Conservation (phyloP, 129 eudicot genomes). For the Apium graveolens region DNA sequence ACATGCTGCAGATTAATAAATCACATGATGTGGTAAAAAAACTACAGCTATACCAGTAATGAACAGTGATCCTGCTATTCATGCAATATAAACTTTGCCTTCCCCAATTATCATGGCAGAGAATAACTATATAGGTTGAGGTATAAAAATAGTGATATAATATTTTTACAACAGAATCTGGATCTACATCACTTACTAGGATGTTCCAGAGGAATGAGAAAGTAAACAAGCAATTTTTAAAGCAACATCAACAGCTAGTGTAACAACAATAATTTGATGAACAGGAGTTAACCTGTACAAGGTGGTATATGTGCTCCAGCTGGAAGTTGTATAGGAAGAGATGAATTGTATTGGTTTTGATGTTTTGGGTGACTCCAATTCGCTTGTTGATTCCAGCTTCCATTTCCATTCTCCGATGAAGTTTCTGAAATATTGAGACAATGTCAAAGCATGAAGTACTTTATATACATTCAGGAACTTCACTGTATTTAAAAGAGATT, state of each 20-base stretch:
- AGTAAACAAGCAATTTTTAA: not conserved
- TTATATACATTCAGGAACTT: not conserved
- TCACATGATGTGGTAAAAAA: not conserved
- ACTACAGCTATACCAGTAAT: not conserved
- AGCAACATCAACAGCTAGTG: not conserved
- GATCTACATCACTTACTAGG: not conserved
- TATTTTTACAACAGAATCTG: not conserved
- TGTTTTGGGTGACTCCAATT: slow-evolving; percentile 38
- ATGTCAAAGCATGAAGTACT: not conserved
- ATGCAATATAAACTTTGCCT: not conserved
- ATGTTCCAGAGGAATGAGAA: not conserved
- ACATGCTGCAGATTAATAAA: slow-evolving; percentile 6
- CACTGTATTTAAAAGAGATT: not conserved
- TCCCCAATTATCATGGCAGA: not conserved
- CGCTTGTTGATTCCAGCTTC: slow-evolving; percentile 39
- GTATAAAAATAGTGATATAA: not conserved
- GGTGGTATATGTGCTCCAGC: slow-evolving; percentile 78
- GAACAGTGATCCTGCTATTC: not conserved
- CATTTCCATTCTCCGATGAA: slow-evolving; percentile 42
- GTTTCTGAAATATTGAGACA: slow-evolving; percentile 29
- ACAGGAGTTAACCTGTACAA: slow-evolving; percentile 55
- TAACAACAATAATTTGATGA: not conserved
- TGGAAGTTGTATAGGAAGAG: slow-evolving; percentile 80
- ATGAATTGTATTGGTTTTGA: slow-evolving; percentile 28
- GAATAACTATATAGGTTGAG: slow-evolving; percentile 6